Base-by-base conservation (phyloP, 2,329 filamentous ascomycete species). In the Trichoderma semiorbis region DNA sequence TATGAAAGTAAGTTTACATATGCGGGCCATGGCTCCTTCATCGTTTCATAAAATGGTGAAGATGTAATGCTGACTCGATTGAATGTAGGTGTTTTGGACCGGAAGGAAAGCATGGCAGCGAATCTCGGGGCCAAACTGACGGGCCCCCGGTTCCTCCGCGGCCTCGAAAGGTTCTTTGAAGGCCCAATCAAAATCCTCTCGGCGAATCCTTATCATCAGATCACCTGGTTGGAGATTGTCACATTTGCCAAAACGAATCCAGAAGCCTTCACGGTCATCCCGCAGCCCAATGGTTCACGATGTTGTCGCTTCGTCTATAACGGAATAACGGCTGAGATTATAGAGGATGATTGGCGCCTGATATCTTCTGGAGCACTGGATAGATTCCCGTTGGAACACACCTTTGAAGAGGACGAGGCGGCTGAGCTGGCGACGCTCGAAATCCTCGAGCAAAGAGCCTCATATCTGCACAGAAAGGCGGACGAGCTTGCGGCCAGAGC, bases 211-310 rank as follows among this genome's bases (percentile, higher is more conserved):
- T 78, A 88, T 86, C 87, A 86, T 5, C 86, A 85, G 7, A 87
- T 96, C 70, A 92, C 90, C 14, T 97, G 94, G 94, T 85, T 96
- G 50, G 94, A 97, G 77, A 90, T 97, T 67, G 92, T 97, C 75
- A 90, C 92, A 75, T 96, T 95, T 81, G 92, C 94, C 74, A 92
- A 92, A 78, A 90, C 89, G 74, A 94, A 94, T 74, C 92, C 93
- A 0, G 87, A 89, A 75, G 92, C 95, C 70, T 96, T 97, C 80
- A 87, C 89, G 39, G 83, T 97, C 66, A 90, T 89, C 69, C 89
- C 92, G 71, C 87, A 88, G 73, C 86, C 89, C 58, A 91, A 93
- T 75, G 92, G 92, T 24, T 83, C 88, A 68, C 88, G 91, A 61
- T 90, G 92, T 68, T 97, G 94, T 78, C 92, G 93, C 74, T 96